Percentiles rank a stretch among this genome's conserved stretches.
These are phyloP conservation scores for Elsinoe australis DNA, from an alignment of 2,329 filamentous ascomycete species.

Conservation along the genomic window DNA sequence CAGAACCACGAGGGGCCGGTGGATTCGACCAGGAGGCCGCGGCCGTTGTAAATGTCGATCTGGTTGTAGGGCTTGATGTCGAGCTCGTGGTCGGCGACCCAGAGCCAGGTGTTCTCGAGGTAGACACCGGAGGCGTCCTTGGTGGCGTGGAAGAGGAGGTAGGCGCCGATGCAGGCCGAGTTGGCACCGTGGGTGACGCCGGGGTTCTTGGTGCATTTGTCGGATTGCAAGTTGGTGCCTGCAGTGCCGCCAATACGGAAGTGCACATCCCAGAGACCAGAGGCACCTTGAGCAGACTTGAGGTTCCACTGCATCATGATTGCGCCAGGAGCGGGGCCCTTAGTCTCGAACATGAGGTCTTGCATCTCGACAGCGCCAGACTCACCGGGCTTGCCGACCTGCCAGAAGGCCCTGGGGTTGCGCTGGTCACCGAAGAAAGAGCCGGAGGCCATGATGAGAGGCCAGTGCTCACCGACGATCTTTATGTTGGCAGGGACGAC, in stretches of 20 bases:
- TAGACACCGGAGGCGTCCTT: slow-evolving; percentile 54
- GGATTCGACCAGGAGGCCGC: slow-evolving; percentile 71
- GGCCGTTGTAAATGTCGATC: slow-evolving; percentile 79
- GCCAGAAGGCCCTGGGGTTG: slow-evolving; percentile 77
- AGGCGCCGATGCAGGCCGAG: slow-evolving; percentile 63
- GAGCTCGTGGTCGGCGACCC: slow-evolving; percentile 87
- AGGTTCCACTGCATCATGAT: slow-evolving; percentile 92
- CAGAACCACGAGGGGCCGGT: slow-evolving; percentile 69
- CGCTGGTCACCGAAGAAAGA: slow-evolving; percentile 62
- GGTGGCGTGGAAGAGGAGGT: slow-evolving; percentile 53
- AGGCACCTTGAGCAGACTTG: slow-evolving; percentile 59
- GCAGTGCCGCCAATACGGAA: slow-evolving; percentile 82
- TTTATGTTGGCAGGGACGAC: slow-evolving; percentile 55
- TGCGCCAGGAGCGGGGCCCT: slow-evolving; percentile 74
- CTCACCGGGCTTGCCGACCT: slow-evolving; percentile 71
- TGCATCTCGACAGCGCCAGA: slow-evolving; percentile 76
- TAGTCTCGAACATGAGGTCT: slow-evolving; percentile 77
- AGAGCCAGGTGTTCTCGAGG: slow-evolving; percentile 86
- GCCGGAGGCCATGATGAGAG: slow-evolving; percentile 77
- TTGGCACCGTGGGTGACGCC: slow-evolving; percentile 54
- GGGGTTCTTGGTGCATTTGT: slow-evolving; percentile 72
- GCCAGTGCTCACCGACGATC: slow-evolving; percentile 88
- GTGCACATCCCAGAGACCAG: slow-evolving; percentile 92
- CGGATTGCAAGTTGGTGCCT: slow-evolving; percentile 75
- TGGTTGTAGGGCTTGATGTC: slow-evolving; percentile 91